These are phyloP conservation scores for Curvularia verruculosa DNA, from an alignment of 2,329 filamentous ascomycete genomes.

Conservation along the genomic window DNA sequence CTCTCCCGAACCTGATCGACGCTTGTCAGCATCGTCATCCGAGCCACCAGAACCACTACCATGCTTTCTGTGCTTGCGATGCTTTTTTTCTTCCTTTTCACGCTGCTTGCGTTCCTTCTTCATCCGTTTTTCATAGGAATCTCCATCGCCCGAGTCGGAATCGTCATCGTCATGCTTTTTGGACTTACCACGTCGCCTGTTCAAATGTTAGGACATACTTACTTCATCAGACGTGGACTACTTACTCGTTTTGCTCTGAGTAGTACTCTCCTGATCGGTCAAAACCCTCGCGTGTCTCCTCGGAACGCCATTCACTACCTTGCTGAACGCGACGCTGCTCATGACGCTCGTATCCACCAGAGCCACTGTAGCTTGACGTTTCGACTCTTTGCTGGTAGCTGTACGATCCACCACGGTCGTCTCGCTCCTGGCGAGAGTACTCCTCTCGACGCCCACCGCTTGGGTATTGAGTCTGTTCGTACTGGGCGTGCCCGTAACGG, in stretches of 20 bases:
- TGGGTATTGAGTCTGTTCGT: constrained; percentile 63
- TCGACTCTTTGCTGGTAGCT: constrained; percentile 66
- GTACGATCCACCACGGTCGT: constrained; percentile 54
- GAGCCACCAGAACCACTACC: constrained; percentile 20
- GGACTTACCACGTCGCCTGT: constrained; percentile 45
- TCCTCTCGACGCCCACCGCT: constrained; percentile 64
- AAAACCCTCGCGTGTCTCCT: constrained; percentile 46
- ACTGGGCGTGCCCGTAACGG: constrained; percentile 66
- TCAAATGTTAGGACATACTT: constrained; percentile 16
- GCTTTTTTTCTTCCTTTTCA: constrained; percentile 31
- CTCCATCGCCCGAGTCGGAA: constrained; percentile 35
- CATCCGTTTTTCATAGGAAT: constrained; percentile 30
- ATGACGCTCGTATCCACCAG: constrained; percentile 64
- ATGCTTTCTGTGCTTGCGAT: constrained; percentile 21
- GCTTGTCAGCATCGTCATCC: constrained; percentile 28
- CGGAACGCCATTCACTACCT: constrained; percentile 49
- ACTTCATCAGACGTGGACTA: not conserved
- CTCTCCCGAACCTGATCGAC: constrained; percentile 28
- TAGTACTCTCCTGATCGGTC: constrained; percentile 50
- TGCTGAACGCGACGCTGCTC: constrained; percentile 61
- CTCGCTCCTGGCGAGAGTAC: constrained; percentile 66
- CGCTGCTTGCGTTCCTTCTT: constrained; percentile 32
- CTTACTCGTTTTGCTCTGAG: constrained; percentile 50
- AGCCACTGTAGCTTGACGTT: constrained; percentile 54
- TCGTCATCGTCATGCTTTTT: constrained; percentile 51